phyloP scores from a whole-genome alignment of 169 alveolate genomes.

The Plasmodium billcollinsi region DNA sequence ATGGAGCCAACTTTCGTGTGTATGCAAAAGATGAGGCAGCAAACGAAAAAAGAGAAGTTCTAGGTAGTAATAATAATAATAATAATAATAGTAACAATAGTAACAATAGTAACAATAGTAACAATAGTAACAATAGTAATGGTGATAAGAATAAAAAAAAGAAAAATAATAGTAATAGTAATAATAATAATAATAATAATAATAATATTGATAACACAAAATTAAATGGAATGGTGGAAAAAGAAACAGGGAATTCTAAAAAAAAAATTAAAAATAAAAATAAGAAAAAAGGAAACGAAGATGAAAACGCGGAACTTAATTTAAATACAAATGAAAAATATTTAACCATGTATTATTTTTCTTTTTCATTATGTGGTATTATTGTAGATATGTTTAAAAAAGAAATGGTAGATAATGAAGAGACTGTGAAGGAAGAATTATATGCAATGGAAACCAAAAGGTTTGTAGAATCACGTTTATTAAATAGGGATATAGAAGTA shows the following conservation, averaged over 20 bases:
- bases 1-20: conserved; percentile 72
- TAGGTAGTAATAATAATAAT: background rate
- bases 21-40: conserved; percentile 15
- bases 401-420: conserved; percentile 66
- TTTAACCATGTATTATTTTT: conserved; percentile 68
- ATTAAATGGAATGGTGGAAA: background rate
- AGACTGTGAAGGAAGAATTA: conserved; percentile 56
- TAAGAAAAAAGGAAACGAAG: background rate
- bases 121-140: background rate
- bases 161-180: background rate
- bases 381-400: conserved; percentile 75
- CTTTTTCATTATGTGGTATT: conserved; percentile 55
- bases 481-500: conserved; percentile 68
- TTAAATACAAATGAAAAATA: conserved; percentile 14
- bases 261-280: conserved; percentile 6
- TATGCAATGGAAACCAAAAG: conserved; percentile 72
- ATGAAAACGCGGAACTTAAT: conserved; percentile 1
- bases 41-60: conserved; percentile 15
- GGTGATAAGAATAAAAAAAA: background rate
- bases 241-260: background rate
- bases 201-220: no score
- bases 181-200: background rate
- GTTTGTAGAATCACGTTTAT: conserved; percentile 56
- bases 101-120: background rate
- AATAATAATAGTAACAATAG: background rate